phyloP scores from a whole-genome alignment of 345 rosid species.

The Triadica sebifera region DNA sequence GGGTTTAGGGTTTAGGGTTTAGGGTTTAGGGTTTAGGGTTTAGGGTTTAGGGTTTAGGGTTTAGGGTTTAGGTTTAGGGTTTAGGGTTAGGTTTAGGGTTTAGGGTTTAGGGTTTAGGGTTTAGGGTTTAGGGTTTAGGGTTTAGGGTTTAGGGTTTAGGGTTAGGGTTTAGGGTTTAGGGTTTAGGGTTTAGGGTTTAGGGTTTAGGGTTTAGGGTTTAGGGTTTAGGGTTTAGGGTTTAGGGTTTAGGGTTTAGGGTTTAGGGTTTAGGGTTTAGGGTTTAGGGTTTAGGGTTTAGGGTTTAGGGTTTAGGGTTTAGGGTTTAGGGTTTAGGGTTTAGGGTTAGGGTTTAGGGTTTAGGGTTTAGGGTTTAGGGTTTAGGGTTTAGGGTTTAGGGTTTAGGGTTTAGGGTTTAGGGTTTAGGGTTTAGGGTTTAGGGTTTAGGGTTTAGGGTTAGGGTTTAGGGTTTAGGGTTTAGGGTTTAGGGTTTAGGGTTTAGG shows the following conservation, averaged over 20 bases:
- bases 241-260: constrained; percentile 10
- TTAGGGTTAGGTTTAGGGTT: constrained; percentile 23
- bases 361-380: constrained; percentile 12
- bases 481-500: constrained; percentile 12
- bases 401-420: constrained; percentile 24
- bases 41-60: constrained; percentile 27
- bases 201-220: constrained; percentile 11
- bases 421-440: constrained; percentile 10
- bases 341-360: constrained; percentile 11
- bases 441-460: constrained; percentile 14
- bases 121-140: constrained; percentile 31
- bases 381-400: constrained; percentile 23
- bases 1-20: constrained; percentile 29
- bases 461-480: constrained; percentile 5
- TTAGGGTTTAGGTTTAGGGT: constrained; percentile 24
- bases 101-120: constrained; percentile 30
- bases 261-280: constrained; percentile 8
- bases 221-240: constrained; percentile 12
- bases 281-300: constrained; percentile 1
- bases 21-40: constrained; percentile 32
- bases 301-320: constrained; percentile 3
- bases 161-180: constrained; percentile 25
- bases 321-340: constrained; percentile 14
- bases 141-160: constrained; percentile 32
- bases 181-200: constrained; percentile 18